Evolutionary conservation across 1,139 yeast genomes (phyloP), one percentile per base, ranked within the genome.

Genomic region (Saccharomyces hybrid): DNA sequence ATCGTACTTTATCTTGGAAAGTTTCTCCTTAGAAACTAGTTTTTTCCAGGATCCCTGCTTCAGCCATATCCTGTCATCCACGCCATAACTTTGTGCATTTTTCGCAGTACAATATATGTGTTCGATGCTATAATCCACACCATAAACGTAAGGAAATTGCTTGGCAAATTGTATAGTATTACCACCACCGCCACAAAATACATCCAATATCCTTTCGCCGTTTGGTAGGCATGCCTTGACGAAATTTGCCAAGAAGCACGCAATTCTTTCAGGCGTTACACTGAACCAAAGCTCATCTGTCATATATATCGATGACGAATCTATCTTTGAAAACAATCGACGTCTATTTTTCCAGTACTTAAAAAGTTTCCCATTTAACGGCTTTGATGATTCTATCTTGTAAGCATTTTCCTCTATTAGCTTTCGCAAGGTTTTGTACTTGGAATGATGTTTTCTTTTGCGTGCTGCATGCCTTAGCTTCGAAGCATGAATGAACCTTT

Each of bases 181-280:
- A 0, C 99, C 99, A 0, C 97, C 99, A 1, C 95, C 98, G 0
- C 99, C 99, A 61, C 96, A 87, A 65, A 91, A 91, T 3, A 89
- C 79, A 66, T 93, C 99, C 53, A 84, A 66, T 0, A 80, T 71
- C 0, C 68, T 64, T 2, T 66, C 64, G 0, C 83, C 78, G 0
- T 75, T 65, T 0, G 90, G 83, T 46, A 73, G 68, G 54, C 81
- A 76, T n/a, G 75, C 72, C 47, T 68, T 70, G 24, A 85, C 71
- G 56, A 85, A 77, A 51, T 76, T 74, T 0, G 96, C 91, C 0
- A 82, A 71, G 63, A 82, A 82, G 27, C 73, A 71, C 0, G 96
- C 95, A 4, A 88, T 72, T 2, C 70, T 64, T 66, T 93, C 99
- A 0, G 97, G 95, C 0, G 99, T 93, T 3, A 90, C 96, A 55